Percentiles rank a stretch among this genome's conserved stretches.
These are phyloP conservation scores for Fimicolochytrium jonesii DNA, from an alignment of 192 early-diverging fungal species.

Conservation along the genomic window DNA sequence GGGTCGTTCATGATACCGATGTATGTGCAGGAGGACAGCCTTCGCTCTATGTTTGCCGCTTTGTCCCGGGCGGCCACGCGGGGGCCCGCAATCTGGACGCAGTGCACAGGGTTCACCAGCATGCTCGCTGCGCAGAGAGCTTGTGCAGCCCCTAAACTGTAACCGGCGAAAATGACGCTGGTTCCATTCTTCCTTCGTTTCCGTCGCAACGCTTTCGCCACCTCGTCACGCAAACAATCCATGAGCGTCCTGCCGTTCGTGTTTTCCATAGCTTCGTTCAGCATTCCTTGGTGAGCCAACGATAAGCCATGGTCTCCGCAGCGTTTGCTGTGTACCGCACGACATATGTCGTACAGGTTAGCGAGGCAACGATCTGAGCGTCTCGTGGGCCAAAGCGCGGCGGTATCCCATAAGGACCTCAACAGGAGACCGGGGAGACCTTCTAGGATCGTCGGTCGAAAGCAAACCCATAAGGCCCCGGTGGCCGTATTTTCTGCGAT, in stretches of 20 bases:
- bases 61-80: not conserved
- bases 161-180: not conserved
- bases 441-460: not conserved
- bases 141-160: not conserved
- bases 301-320: not conserved
- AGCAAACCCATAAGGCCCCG: not conserved
- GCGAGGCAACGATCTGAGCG: not conserved
- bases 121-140: not conserved
- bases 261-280: not conserved
- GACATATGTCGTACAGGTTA: not conserved
- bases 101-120: not conserved
- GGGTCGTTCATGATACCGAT: not conserved
- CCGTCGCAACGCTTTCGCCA: not conserved
- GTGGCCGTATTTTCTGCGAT: not conserved
- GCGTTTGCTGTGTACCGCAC: not conserved
- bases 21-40: not conserved
- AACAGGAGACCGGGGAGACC: not conserved
- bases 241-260: not conserved
- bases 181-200: too few relatives aligned
- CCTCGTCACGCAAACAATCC: not conserved
- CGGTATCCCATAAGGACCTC: not conserved
- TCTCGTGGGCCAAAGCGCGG: not conserved
- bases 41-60: not conserved
- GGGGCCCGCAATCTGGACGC: not conserved
- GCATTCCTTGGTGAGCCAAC: not conserved